phyloP scores from a whole-genome alignment of 108 stramenopile genomes.

The Chaetoceros muelleri region DNA sequence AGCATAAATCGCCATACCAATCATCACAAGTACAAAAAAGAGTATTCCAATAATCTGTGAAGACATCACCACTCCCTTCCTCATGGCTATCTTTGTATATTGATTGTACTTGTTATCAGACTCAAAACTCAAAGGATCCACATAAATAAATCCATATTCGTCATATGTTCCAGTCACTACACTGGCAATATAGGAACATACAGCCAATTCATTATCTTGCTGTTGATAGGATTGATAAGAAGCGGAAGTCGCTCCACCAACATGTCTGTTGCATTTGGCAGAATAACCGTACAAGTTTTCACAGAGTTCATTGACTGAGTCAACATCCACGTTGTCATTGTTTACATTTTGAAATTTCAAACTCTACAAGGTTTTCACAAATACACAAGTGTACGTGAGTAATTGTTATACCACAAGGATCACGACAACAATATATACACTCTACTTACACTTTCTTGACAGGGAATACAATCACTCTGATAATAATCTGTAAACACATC shows the following conservation, averaged over 20 bases:
- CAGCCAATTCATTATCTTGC: slow-evolving; percentile 24
- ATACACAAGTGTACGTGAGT: background rate
- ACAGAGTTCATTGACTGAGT: slow-evolving; percentile 47
- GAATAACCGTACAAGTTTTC: slow-evolving; percentile 37
- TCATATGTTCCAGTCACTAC: slow-evolving; percentile 61
- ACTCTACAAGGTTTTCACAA: slow-evolving; percentile 4
- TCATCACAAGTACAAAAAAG: slow-evolving; percentile 9
- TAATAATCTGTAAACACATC: slow-evolving; percentile 22
- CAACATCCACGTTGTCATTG: slow-evolving; percentile 20
- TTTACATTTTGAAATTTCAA: slow-evolving; percentile 22
- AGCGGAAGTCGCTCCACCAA: slow-evolving; percentile 16
- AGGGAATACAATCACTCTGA: slow-evolving; percentile 50
- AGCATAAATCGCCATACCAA: slow-evolving; percentile 13
- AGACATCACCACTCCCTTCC: background rate
- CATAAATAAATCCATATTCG: slow-evolving; percentile 50
- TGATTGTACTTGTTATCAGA: slow-evolving; percentile 1
- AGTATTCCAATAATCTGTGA: slow-evolving; percentile 14
- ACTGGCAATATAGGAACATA: slow-evolving; percentile 61
- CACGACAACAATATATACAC: background rate
- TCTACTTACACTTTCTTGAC: slow-evolving; percentile 36
- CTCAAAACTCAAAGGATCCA: background rate
- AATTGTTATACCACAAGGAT: background rate
- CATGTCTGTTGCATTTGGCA: slow-evolving; percentile 68
- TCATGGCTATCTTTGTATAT: slow-evolving; percentile 1
- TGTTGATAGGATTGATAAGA: slow-evolving; percentile 24